Percentiles rank a stretch among this genome's conserved stretches.
phyloP scores from a whole-genome alignment of 495 filamentous ascomycete genomes.

The Hapsidospora chrysogenum region DNA sequence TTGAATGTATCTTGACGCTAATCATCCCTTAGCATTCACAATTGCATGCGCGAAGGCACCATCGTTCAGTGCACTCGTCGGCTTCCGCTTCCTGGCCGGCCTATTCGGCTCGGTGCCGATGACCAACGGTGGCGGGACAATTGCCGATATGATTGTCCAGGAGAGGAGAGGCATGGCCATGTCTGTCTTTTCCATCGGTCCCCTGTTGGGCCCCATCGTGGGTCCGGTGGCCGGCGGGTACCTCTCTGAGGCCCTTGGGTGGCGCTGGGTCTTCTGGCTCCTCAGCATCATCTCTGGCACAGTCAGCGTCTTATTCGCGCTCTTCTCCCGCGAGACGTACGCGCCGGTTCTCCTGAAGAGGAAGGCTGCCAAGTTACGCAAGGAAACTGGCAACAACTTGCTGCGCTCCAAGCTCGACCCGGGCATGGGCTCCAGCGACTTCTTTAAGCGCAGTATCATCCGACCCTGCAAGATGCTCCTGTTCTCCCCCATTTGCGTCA shows the following conservation, averaged over 20 bases:
- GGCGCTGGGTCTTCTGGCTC: conserved; percentile 55
- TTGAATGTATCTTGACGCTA: too few species aligned
- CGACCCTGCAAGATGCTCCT: conserved; percentile 34
- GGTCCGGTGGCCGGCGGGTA: conserved; percentile 40
- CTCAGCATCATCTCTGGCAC: conserved; percentile 16
- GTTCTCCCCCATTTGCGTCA: conserved; percentile 42
- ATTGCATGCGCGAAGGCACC: conserved; percentile 47
- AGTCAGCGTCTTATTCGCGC: conserved; percentile 15
- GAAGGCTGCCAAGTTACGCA: conserved; percentile 31
- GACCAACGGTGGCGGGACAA: conserved; percentile 39
- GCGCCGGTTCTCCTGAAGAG: conserved; percentile 38
- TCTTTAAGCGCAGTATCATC: conserved; percentile 21
- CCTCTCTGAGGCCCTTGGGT: conserved; percentile 29
- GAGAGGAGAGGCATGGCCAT: conserved; percentile 34
- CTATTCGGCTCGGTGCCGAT: conserved; percentile 39
- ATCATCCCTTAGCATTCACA: conserved; percentile 20
- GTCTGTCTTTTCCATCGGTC: conserved; percentile 33
- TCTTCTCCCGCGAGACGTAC: conserved; percentile 46
- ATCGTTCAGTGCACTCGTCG: conserved; percentile 36
- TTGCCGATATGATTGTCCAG: conserved; percentile 40
- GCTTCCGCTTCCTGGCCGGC: conserved; percentile 47
- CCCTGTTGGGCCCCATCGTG: conserved; percentile 32
- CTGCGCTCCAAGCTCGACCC: conserved; percentile 35
- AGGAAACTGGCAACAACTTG: conserved; percentile 25
- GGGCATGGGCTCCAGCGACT: conserved; percentile 22